These are phyloP conservation scores for Ascochyta pisi DNA, from an alignment of 2,329 filamentous ascomycete genomes.

Conservation along the genomic window DNA sequence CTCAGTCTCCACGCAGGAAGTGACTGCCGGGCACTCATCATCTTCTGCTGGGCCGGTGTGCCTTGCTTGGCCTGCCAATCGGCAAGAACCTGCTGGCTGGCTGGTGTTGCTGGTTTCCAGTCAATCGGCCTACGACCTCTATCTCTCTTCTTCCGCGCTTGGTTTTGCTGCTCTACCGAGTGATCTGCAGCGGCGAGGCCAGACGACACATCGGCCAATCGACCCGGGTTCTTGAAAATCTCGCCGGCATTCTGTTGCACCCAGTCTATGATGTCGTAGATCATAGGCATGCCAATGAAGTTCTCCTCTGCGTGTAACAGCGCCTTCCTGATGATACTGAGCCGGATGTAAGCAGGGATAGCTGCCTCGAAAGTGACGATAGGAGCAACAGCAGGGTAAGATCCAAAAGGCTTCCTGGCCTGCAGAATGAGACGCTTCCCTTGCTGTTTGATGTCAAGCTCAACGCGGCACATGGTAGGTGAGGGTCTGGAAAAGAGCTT, in stretches of 20 bases:
- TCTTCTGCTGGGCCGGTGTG: slow-evolving; percentile 71
- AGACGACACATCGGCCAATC: slow-evolving; percentile 81
- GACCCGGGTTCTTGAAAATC: slow-evolving; percentile 86
- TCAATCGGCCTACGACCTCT: slow-evolving; percentile 61
- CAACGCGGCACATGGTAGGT: slow-evolving; percentile 72
- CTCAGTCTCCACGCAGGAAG: slow-evolving; percentile 89
- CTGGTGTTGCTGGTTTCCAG: slow-evolving; percentile 65
- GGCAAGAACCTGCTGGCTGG: slow-evolving; percentile 64
- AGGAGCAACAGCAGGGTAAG: slow-evolving; percentile 74
- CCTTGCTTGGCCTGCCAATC: slow-evolving; percentile 75
- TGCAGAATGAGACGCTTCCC: slow-evolving; percentile 62
- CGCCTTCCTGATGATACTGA: slow-evolving; percentile 83
- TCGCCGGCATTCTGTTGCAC: slow-evolving; percentile 80
- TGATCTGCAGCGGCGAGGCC: slow-evolving; percentile 65
- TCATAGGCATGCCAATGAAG: slow-evolving; percentile 84
- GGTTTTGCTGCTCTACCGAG: slow-evolving; percentile 28
- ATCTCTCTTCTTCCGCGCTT: slow-evolving; percentile 27
- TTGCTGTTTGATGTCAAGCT: slow-evolving; percentile 61
- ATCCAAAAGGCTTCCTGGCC: slow-evolving; percentile 70
- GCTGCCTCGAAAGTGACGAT: slow-evolving; percentile 72
- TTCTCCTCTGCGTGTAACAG: slow-evolving; percentile 73
- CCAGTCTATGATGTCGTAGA: slow-evolving; percentile 92
- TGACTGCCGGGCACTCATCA: slow-evolving; percentile 74
- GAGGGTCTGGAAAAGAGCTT: slow-evolving; percentile 64
- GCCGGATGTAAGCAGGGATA: slow-evolving; percentile 89